Conservation (phyloP, 2,329 filamentous ascomycete species). For the Penicillium sp. region DNA sequence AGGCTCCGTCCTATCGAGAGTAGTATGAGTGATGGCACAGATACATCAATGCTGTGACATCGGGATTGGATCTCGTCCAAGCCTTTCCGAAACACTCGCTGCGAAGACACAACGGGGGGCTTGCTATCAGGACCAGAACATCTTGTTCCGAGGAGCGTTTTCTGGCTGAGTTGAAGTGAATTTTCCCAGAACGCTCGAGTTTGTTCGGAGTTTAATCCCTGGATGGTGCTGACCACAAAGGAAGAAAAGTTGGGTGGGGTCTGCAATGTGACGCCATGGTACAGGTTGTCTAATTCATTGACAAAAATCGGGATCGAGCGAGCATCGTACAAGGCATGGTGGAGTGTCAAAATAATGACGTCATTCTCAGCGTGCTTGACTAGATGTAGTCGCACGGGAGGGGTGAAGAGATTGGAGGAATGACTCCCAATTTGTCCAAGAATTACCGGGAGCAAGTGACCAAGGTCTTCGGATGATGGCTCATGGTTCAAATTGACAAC, state of each 20-base stretch:
- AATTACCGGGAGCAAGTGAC: background rate
- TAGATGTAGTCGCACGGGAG: background rate
- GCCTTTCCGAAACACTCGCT: background rate
- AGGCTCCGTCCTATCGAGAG: background rate
- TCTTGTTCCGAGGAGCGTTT: background rate
- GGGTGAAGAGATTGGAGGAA: constrained; percentile 1
- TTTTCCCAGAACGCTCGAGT: background rate
- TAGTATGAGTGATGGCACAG: constrained; percentile 1
- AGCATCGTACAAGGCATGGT: constrained; percentile 16
- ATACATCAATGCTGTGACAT: constrained; percentile 1
- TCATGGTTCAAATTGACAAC: background rate
- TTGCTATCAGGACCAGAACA: background rate
- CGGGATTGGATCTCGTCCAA: background rate
- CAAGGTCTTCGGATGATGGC: background rate
- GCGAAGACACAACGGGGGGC: background rate
- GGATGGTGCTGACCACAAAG: background rate
- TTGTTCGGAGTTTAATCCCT: background rate
- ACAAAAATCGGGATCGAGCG: constrained; percentile 11
- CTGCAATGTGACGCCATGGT: background rate
- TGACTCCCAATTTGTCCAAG: background rate
- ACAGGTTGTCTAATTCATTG: constrained; percentile 5
- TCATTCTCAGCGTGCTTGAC: background rate
- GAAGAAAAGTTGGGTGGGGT: background rate
- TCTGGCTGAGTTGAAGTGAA: background rate
- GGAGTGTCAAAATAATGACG: constrained; percentile 4